phyloP scores from a whole-genome alignment of 768 basidiomycete genomes.

The Xanthoconium stramineum region DNA sequence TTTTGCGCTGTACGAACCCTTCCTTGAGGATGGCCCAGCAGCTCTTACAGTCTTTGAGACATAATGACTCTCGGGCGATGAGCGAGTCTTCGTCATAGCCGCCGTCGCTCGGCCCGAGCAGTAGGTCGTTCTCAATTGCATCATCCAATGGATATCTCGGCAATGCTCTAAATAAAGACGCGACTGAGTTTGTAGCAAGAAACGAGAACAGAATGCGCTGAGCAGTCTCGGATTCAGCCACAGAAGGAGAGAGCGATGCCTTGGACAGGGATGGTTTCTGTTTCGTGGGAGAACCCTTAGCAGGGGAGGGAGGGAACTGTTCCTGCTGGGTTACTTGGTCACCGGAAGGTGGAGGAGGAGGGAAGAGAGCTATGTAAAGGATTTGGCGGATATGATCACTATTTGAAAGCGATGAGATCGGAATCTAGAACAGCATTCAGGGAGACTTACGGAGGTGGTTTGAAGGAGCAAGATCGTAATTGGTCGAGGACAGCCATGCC shows the following conservation, averaged over 20 bases:
- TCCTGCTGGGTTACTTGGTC: constrained; percentile 20
- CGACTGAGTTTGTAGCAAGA: constrained; percentile 53
- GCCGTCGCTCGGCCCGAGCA: constrained; percentile 12
- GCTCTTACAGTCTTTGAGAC: constrained; percentile 50
- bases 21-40: constrained; percentile 62
- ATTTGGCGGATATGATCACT: constrained; percentile 67
- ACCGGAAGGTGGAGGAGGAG: constrained; percentile 32
- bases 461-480: constrained; percentile 54
- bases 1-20: constrained; percentile 45
- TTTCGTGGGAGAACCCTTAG: constrained; percentile 50
- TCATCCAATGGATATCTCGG: constrained; percentile 42
- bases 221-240: constrained; percentile 47
- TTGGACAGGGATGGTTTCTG: constrained; percentile 38
- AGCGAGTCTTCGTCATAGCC: constrained; percentile 51
- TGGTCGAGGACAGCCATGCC: constrained; percentile 63
- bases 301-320: constrained; percentile 29
- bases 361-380: constrained; percentile 68
- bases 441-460: constrained; percentile 53
- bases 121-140: constrained; percentile 2
- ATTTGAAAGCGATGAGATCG: constrained; percentile 11
- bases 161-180: constrained; percentile 50
- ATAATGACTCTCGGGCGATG: constrained; percentile 52
- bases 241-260: constrained; percentile 42
- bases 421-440: constrained; percentile 5
- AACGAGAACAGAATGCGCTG: constrained; percentile 54